A percentile compares a stretch with the other conserved stretches of the same genome.
phyloP scores from a whole-genome alignment of 495 filamentous ascomycete species.

The Elaphomyces granulatus region DNA sequence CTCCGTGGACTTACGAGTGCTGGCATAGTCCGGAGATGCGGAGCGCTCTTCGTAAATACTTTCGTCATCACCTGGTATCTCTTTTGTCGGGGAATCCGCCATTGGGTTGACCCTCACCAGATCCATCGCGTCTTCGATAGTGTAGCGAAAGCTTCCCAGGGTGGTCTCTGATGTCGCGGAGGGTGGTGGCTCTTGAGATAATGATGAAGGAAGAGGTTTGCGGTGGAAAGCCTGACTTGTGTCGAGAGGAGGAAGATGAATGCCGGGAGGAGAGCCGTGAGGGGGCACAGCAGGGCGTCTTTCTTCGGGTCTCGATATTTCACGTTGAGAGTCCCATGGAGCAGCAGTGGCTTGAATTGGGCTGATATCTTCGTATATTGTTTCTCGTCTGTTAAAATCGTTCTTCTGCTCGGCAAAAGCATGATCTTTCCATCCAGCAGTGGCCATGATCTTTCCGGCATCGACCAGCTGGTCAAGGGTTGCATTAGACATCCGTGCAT shows the following conservation, averaged over 20 bases:
- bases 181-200: background rate
- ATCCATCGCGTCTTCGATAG: slow-evolving; percentile 49
- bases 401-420: slow-evolving; percentile 1
- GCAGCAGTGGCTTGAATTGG: slow-evolving; percentile 1
- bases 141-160: slow-evolving; percentile 47
- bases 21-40: slow-evolving; percentile 50
- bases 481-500: slow-evolving; percentile 63
- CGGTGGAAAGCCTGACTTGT: slow-evolving; percentile 35
- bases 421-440: slow-evolving; percentile 22
- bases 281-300: background rate
- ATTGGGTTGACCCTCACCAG: slow-evolving; percentile 18
- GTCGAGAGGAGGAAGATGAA: slow-evolving; percentile 26
- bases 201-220: slow-evolving; percentile 48
- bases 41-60: slow-evolving; percentile 38
- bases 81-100: slow-evolving; percentile 19
- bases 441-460: slow-evolving; percentile 36
- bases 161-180: slow-evolving; percentile 19
- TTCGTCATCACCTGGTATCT: slow-evolving; percentile 22
- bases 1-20: slow-evolving; percentile 50
- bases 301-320: background rate
- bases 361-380: background rate
- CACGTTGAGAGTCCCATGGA: background rate
- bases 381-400: background rate
- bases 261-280: slow-evolving; percentile 12
- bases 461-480: slow-evolving; percentile 66